Base-by-base conservation (phyloP, 352 stramenopile genomes). In the Pythium folliculosum region DNA sequence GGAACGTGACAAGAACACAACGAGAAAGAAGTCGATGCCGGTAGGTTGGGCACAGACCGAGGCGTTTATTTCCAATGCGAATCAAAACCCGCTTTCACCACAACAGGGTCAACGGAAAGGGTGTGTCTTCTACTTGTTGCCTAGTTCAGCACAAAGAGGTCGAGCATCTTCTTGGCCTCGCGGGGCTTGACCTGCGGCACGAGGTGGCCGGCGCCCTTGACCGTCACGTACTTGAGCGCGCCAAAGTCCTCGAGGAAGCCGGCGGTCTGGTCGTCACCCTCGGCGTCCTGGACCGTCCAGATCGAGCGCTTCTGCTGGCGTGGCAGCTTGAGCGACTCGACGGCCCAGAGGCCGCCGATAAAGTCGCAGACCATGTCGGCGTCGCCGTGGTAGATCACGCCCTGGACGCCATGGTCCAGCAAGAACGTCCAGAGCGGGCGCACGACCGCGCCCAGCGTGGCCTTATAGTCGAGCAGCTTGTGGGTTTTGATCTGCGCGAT, bases 121-220 rank as follows among this genome's bases (percentile, higher is more conserved):
- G 27, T 32, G 27, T 32, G 27, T 2, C 27, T 2, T 21, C 2
- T 48, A 12, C 48, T 21, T n/a, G 7, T 17, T 30, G 67, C 62
- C 55, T 66, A 62, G 60, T 86, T 85, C 30, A 91, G 69, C 38
- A 91, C 77, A 55, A 89, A 91, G 51, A 82, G 62, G 63, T 91
- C 77, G 38, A 91, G 76, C 82, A 91, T 90, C 69, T 81, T 74
- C 67, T 87, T 86, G 22, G 82, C 78, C 56, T 89, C 79, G 17
- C 78, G 60, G 5, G 82, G 82, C 65, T 97, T 93, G 70, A 82
- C 88, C 68, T 82, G 79, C 0, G 91, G 92, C 54, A 97, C 92
- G 60, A 97, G 79, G 69, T 98, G 91, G 17, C 94, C 94, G 0
- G 89, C 88, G 14, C 91, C 92, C 57, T 95, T 92, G 62, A 98